These are phyloP conservation scores for Hericium alpestre DNA, from an alignment of 768 basidiomycete genomes.

Conservation along the genomic window DNA sequence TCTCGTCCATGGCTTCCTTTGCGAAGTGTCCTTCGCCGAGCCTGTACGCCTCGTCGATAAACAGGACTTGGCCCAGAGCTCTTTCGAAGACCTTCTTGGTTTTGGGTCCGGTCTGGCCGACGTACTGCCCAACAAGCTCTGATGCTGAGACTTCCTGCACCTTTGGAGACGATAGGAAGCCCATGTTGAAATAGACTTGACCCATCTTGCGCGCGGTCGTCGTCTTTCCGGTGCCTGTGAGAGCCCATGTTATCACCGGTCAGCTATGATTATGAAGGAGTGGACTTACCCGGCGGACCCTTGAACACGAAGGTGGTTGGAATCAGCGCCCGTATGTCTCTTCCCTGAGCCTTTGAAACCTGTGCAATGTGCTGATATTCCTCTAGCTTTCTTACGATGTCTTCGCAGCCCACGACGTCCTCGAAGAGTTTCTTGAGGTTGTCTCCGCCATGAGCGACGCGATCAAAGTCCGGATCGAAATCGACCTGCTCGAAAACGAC, in stretches of 20 bases:
- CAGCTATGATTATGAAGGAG: neutral
- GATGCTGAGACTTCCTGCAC: constrained; percentile 61
- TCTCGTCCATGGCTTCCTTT: constrained; percentile 62
- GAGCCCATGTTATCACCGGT: neutral
- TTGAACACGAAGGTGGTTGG: constrained; percentile 64
- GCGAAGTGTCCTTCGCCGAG: constrained; percentile 52
- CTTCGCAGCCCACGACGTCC: constrained; percentile 52
- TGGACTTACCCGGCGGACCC: constrained; percentile 50
- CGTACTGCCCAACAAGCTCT: constrained; percentile 58
- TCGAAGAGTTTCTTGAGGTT: constrained; percentile 50
- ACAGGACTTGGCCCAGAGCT: constrained; percentile 57
- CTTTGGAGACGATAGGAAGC: constrained; percentile 37
- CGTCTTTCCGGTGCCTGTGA: constrained; percentile 51
- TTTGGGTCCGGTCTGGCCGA: constrained; percentile 66
- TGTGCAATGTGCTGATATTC: constrained; percentile 41
- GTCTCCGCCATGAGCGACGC: constrained; percentile 32
- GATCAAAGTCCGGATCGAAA: constrained; percentile 54
- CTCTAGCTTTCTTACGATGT: constrained; percentile 38
- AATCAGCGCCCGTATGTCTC: constrained; percentile 31
- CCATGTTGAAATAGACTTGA: constrained; percentile 55
- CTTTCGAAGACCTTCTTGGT: constrained; percentile 49
- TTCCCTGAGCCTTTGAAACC: constrained; percentile 28
- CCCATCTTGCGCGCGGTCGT: constrained; percentile 54
- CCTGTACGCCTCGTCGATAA: constrained; percentile 65
- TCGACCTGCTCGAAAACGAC: constrained; percentile 35